Percentiles rank a stretch among this genome's conserved stretches.
These are phyloP conservation scores for Babesia gibsoni DNA, from an alignment of 169 alveolate species.

Conservation along the genomic window DNA sequence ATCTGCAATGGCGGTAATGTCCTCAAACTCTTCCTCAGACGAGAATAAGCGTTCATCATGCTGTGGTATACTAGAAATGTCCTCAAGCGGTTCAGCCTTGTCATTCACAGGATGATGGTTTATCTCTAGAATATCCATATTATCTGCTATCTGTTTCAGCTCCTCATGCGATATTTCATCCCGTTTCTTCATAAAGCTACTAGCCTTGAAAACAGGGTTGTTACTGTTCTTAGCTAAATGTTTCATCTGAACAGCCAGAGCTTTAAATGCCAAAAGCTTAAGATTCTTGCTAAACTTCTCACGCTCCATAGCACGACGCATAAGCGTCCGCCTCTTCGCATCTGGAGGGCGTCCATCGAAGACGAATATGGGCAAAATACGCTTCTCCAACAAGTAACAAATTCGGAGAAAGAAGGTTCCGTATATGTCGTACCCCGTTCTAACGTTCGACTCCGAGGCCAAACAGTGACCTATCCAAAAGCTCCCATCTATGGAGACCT, in stretches of 20 bases:
- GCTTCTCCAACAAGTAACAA: conserved; percentile 84
- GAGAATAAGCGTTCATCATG: conserved; percentile 11
- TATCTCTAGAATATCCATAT: too few relatives aligned
- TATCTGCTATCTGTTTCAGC: not conserved
- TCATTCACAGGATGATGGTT: too few relatives aligned
- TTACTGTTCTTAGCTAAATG: conserved; percentile 12
- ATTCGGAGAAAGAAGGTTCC: conserved; percentile 83
- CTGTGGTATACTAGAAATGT: not conserved
- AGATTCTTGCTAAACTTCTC: conserved; percentile 34
- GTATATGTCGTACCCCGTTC: conserved; percentile 47
- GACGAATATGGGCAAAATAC: conserved; percentile 87
- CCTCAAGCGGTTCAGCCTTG: too few relatives aligned
- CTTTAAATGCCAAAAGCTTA: conserved; percentile 50
- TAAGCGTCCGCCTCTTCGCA: conserved; percentile 79
- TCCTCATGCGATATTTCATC: not conserved
- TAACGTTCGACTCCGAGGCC: conserved; percentile 50
- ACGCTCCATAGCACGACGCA: conserved; percentile 70
- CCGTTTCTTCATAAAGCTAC: conserved; percentile 8
- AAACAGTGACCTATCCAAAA: conserved; percentile 61
- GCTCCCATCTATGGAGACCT: conserved; percentile 59
- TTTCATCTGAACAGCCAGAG: conserved; percentile 54
- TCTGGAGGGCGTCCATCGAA: conserved; percentile 90
- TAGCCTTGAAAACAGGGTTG: conserved; percentile 18
- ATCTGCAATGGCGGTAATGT: not conserved
- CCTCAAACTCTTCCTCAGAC: conserved; percentile 25